Evolutionary conservation across 257 asterid genomes (phyloP).

Genomic region (Coffea eugenioides): DNA sequence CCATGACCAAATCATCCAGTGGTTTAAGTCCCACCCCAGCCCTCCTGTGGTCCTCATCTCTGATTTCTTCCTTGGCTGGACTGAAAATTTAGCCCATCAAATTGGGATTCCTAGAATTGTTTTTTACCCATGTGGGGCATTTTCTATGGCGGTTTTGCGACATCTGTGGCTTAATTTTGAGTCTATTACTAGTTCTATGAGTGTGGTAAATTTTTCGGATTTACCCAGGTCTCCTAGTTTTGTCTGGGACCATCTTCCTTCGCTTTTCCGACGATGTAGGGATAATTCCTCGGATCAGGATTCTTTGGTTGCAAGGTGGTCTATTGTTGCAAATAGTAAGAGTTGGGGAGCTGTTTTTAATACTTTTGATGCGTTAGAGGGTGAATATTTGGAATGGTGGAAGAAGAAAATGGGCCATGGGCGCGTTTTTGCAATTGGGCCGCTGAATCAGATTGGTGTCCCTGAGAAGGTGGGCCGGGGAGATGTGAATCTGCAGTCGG

Average conservation of each 20-base stretch:
- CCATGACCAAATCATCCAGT: constrained; percentile 41
- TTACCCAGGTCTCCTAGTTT: constrained; percentile 52
- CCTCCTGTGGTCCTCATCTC: constrained; percentile 67
- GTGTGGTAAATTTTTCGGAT: constrained; percentile 31
- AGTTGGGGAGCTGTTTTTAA: constrained; percentile 9
- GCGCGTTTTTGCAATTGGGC: constrained; percentile 4
- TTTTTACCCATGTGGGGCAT: constrained; percentile 39
- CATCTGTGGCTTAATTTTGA: constrained; percentile 36
- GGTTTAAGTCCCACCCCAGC: constrained; percentile 45
- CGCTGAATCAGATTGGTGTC: constrained; percentile 20
- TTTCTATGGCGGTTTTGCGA: constrained; percentile 19
- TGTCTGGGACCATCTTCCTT: constrained; percentile 41
- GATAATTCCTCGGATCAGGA: constrained; percentile 12
- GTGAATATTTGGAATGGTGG: neutral
- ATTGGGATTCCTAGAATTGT: constrained; percentile 52
- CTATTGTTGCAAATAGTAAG: neutral
- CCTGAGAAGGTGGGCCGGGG: constrained; percentile 21
- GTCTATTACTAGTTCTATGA: constrained; percentile 5
- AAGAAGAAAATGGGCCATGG: constrained; percentile 4
- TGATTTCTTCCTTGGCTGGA: constrained; percentile 83
- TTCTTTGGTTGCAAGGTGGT: neutral
- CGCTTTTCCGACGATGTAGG: constrained; percentile 44
- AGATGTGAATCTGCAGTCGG: neutral
- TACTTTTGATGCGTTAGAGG: neutral
- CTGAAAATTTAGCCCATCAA: constrained; percentile 39